These are phyloP conservation scores for Chamaecyparis obtusa DNA, from an alignment of 75 land plant species.

Conservation along the genomic window DNA sequence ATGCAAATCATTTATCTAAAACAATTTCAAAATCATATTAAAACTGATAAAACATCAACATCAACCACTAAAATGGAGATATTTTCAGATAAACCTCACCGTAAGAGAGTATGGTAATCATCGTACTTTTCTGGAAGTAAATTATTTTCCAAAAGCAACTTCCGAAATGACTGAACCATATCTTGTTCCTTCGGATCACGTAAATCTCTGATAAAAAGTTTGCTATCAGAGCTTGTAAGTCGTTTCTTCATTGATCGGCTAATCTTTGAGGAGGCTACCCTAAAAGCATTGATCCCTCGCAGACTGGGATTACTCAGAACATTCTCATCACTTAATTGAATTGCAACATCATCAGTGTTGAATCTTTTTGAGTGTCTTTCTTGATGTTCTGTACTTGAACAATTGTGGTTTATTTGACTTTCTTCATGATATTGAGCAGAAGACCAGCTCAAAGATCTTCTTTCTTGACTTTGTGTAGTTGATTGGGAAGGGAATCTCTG, in stretches of 20 bases:
- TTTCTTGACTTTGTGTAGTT: conserved; percentile 1
- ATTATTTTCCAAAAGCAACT: conserved; percentile 34
- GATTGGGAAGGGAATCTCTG: neutral
- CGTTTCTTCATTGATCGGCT: conserved; percentile 8
- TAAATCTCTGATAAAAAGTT: conserved; percentile 26
- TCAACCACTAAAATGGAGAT: neutral
- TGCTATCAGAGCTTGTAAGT: conserved; percentile 2
- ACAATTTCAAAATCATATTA: neutral
- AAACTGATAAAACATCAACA: neutral
- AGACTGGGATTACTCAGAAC: neutral
- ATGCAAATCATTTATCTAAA: neutral
- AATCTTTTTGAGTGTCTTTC: neutral
- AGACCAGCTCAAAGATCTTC: conserved; percentile 5
- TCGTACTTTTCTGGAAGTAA: conserved; percentile 37
- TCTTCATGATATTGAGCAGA: neutral
- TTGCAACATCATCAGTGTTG: neutral
- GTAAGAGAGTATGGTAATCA: conserved; percentile 58
- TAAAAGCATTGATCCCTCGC: neutral
- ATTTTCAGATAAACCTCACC: conserved; percentile 24
- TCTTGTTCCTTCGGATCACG: conserved; percentile 45
- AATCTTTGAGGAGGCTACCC: conserved; percentile 1
- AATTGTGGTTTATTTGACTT: neutral
- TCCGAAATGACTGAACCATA: conserved; percentile 31
- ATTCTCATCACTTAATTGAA: neutral
- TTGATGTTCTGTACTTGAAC: neutral